These are phyloP conservation scores for Candida nanaspora DNA, from an alignment of 805 yeast species.

Conservation along the genomic window DNA sequence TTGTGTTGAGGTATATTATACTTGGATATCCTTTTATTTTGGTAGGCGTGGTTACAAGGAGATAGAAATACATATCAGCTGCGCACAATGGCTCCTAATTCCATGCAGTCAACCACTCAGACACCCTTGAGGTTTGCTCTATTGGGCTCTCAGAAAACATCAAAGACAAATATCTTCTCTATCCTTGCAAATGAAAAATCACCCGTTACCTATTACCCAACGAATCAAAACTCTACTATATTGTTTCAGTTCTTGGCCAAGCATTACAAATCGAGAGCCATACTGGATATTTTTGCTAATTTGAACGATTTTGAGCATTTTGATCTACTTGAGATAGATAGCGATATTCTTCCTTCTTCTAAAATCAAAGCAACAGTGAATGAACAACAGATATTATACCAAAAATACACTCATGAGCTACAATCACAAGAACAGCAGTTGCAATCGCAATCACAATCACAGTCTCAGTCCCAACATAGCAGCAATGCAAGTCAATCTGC, in stretches of 20 bases:
- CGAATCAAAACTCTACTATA: slow-evolving; percentile 52
- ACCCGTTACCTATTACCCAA: slow-evolving; percentile 69
- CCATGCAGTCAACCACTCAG: slow-evolving; percentile 21
- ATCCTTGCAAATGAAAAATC: slow-evolving; percentile 22
- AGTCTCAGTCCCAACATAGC: too few species aligned
- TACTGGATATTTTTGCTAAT: slow-evolving; percentile 42
- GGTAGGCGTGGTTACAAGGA: too few species aligned
- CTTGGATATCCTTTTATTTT: too few species aligned
- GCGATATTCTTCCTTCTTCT: neutral
- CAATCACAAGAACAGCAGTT: neutral
- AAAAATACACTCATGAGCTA: neutral
- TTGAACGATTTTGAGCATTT: slow-evolving; percentile 27
- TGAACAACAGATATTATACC: neutral
- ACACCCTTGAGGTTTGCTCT: slow-evolving; percentile 24
- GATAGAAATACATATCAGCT: too few species aligned
- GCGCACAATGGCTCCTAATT: neutral
- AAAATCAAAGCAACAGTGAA: neutral
- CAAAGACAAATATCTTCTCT: slow-evolving; percentile 25
- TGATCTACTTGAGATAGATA: slow-evolving; percentile 18
- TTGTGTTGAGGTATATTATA: too few species aligned
- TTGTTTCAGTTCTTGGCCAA: slow-evolving; percentile 47
- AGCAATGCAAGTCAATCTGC: too few species aligned
- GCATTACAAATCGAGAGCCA: slow-evolving; percentile 28
- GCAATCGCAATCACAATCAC: too few species aligned
- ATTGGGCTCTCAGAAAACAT: slow-evolving; percentile 24